phyloP scores from a whole-genome alignment of 495 filamentous ascomycete species.

The Mycothermus thermophilus region DNA sequence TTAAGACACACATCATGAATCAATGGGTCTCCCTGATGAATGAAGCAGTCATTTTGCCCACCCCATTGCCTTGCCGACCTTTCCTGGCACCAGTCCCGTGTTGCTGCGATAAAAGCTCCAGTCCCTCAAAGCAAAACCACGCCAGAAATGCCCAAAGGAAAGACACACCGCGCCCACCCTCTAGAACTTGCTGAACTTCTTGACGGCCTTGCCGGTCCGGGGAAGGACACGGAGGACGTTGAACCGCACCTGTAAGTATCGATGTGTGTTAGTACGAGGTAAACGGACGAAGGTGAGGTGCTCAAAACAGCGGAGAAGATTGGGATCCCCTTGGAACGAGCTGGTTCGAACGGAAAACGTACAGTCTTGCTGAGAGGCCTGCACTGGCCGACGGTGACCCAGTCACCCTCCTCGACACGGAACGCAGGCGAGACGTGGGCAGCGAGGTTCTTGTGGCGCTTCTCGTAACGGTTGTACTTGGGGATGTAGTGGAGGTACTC shows the following conservation, averaged over 20 bases:
- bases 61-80: too few relatives aligned
- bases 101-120: slow-evolving; percentile 32
- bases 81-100: too few relatives aligned
- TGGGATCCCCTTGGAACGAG: too few relatives aligned
- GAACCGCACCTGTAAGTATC: slow-evolving; percentile 68
- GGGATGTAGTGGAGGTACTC: slow-evolving; percentile 99
- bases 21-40: too few relatives aligned
- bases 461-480: slow-evolving; percentile 99
- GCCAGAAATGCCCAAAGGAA: slow-evolving; percentile 39
- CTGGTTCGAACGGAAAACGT: slow-evolving; percentile 42
- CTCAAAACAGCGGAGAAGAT: background rate
- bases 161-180: slow-evolving; percentile 17
- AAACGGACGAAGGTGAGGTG: too few relatives aligned
- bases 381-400: slow-evolving; percentile 98
- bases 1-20: too few relatives aligned
- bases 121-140: slow-evolving; percentile 37
- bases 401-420: slow-evolving; percentile 98
- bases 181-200: slow-evolving; percentile 98
- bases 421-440: slow-evolving; percentile 98
- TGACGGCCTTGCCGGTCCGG: slow-evolving; percentile 90
- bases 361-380: slow-evolving; percentile 97
- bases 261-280: slow-evolving; percentile 8
- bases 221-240: slow-evolving; percentile 96
- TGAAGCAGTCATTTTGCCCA: slow-evolving; percentile 28
- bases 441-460: slow-evolving; percentile 98